phyloP scores from a whole-genome alignment of 2,329 filamentous ascomycete genomes.

The Magnaporthiopsis rhizophila region DNA sequence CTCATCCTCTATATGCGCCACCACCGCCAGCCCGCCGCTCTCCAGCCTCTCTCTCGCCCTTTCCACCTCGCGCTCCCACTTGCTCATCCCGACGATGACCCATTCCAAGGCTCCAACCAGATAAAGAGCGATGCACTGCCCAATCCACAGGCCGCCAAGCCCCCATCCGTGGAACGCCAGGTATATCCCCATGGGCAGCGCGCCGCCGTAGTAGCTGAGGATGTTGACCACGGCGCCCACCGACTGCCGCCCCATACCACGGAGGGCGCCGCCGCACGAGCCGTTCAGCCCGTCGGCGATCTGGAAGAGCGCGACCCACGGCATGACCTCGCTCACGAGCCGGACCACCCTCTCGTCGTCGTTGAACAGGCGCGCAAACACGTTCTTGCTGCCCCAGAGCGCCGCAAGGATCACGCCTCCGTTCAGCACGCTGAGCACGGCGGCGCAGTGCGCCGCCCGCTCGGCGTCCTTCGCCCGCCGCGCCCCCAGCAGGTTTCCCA shows the following conservation, averaged over 20 bases:
- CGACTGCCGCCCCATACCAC: slow-evolving; percentile 83
- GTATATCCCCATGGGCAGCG: slow-evolving; percentile 73
- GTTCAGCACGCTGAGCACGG: slow-evolving; percentile 61
- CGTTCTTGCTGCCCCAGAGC: slow-evolving; percentile 62
- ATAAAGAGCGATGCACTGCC: slow-evolving; percentile 74
- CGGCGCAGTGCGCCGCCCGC: slow-evolving; percentile 67
- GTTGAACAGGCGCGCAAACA: slow-evolving; percentile 75
- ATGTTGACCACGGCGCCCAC: slow-evolving; percentile 77
- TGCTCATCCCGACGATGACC: slow-evolving; percentile 67
- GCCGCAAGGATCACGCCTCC: slow-evolving; percentile 59
- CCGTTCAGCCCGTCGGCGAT: slow-evolving; percentile 85
- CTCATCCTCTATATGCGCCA: neutral
- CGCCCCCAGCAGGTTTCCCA: slow-evolving; percentile 74
- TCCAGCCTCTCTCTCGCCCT: slow-evolving; percentile 68
- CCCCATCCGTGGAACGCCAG: slow-evolving; percentile 85
- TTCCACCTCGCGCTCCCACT: slow-evolving; percentile 67
- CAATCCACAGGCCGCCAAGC: slow-evolving; percentile 71
- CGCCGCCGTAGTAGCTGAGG: slow-evolving; percentile 75
- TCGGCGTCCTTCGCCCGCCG: slow-evolving; percentile 57
- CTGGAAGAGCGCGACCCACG: slow-evolving; percentile 82
- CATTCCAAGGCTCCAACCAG: slow-evolving; percentile 72
- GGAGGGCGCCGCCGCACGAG: slow-evolving; percentile 69
- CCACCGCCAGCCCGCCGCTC: slow-evolving; percentile 19
- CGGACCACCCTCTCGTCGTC: slow-evolving; percentile 63
- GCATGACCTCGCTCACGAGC: slow-evolving; percentile 71